Base-by-base conservation (phyloP, 1,284 basidiomycete species). In the Ustilago loliicola region DNA sequence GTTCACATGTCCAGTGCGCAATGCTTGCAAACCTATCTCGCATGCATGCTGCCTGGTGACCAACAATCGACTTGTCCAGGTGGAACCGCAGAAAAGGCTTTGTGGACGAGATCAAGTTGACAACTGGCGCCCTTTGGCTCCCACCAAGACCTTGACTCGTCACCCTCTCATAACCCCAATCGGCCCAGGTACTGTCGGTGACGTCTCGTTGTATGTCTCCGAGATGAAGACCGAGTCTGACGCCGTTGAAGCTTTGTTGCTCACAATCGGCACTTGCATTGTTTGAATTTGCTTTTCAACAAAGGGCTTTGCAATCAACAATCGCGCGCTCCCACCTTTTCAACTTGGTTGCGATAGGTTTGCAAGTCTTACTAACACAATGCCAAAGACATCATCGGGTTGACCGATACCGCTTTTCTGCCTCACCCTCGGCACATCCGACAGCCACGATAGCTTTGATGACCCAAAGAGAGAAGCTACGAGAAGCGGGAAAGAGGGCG, bases 301-400 rank as follows among this genome's bases (percentile, higher is more conserved):
- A 57, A 57, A 57, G 55, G 40, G 51, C 4, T 53, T 53, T 30
- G 36, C 23, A 21, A 38, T 1, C 17, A 27, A 40, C n/a, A 9
- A 13, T 42, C 38, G 30, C n/a, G 55, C 51, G 6, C 27, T 7
- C 25, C 11, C 38, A 15, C 38, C 17, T 40, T 23, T 25, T 48
- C 21, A 8, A 10, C 40, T 42, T 42, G 40, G n/a, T 42, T 15
- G 40, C 13, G 6, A 42, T 13, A 15, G 40, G 40, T 15, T 19
- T 42, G 40, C 40, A 21, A 42, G 6, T 5, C n/a, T 42, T 42
- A n/a, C n/a, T n/a, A n/a, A n/a, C n/a, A n/a, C n/a, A n/a, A n/a
- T n/a, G n/a, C n/a, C n/a, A n/a, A n/a, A n/a, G n/a, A n/a, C n/a
- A n/a, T n/a, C n/a, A n/a, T n/a, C n/a, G n/a, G n/a, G n/a, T n/a